These are phyloP conservation scores for Byssoonygena ceratinophila DNA, from an alignment of 2,329 filamentous ascomycete genomes.

Conservation along the genomic window DNA sequence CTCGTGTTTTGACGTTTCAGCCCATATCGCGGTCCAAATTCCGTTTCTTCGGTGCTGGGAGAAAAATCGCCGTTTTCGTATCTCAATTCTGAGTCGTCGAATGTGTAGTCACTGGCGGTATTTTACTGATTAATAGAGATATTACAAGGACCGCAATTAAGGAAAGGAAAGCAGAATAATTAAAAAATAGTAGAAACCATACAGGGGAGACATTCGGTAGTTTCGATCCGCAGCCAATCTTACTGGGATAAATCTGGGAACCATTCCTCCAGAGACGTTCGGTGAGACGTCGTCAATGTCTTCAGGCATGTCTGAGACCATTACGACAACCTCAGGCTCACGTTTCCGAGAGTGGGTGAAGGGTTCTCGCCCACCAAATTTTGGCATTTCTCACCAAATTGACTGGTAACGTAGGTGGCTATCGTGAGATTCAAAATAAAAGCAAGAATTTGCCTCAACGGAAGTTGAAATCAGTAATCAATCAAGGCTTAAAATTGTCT, in stretches of 20 bases:
- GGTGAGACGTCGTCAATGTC: neutral
- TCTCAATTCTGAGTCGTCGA: neutral
- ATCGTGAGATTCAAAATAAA: no score
- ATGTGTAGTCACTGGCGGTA: neutral
- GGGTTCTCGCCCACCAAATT: constrained; percentile 1
- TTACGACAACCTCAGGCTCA: neutral
- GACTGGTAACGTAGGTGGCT: neutral
- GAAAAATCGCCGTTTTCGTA: neutral
- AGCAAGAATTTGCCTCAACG: no score
- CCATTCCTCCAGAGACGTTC: neutral
- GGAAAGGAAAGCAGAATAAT: no score
- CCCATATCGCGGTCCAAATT: neutral
- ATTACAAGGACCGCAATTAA: no score
- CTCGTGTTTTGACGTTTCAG: neutral
- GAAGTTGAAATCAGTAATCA: no score
- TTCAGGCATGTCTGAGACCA: neutral
- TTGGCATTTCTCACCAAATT: neutral
- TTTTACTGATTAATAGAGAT: neutral
- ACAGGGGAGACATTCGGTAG: neutral
- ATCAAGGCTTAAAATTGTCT: no score
- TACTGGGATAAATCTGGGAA: neutral
- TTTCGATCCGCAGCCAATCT: neutral
- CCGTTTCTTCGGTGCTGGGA: neutral
- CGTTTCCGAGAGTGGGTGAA: neutral
- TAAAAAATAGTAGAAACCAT: neutral